Evolutionary conservation across 768 basidiomycete species (phyloP).

Genomic region (Trametes elegans): DNA sequence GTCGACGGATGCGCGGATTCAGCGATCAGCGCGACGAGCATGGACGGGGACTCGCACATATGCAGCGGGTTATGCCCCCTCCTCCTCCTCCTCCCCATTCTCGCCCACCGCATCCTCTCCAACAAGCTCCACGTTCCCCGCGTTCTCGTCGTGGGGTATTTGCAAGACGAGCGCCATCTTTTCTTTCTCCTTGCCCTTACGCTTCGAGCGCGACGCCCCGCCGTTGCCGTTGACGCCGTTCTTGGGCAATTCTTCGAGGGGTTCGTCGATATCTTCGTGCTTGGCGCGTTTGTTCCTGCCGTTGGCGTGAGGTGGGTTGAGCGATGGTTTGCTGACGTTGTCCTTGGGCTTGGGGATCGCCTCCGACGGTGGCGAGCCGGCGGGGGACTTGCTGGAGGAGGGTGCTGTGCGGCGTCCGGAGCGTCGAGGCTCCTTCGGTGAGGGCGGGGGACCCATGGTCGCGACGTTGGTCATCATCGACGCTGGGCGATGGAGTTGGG

Average conservation of each 20-base stretch:
- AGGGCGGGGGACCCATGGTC: constrained; percentile 75
- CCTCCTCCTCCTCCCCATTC: constrained; percentile 52
- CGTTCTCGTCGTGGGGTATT: constrained; percentile 28
- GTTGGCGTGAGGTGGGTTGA: constrained; percentile 27
- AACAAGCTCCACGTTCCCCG: constrained; percentile 32
- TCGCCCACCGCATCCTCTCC: constrained; percentile 41
- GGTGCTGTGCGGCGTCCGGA: constrained; percentile 72
- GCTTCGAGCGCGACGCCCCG: constrained; percentile 48
- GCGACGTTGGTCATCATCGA: constrained; percentile 56
- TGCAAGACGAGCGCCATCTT: constrained; percentile 28
- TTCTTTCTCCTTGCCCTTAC: constrained; percentile 68
- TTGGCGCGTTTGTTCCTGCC: constrained; percentile 59
- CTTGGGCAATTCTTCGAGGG: constrained; percentile 53
- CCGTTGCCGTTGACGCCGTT: constrained; percentile 35
- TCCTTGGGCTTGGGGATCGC: constrained; percentile 32
- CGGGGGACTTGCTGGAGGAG: constrained; percentile 72
- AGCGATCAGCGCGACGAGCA: constrained; percentile 24
- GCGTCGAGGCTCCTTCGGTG: constrained; percentile 74
- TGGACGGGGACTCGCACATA: constrained; percentile 81
- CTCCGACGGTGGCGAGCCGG: constrained; percentile 55
- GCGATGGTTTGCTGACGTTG: constrained; percentile 24
- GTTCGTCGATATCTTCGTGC: constrained; percentile 71
- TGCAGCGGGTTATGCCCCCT: constrained; percentile 72
- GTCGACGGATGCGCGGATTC: constrained; percentile 27
- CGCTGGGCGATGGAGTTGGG: constrained; percentile 16